Percentiles rank a stretch among this genome's conserved stretches.
Conservation (phyloP, 768 basidiomycete species). For the Termitomyces sp. region DNA sequence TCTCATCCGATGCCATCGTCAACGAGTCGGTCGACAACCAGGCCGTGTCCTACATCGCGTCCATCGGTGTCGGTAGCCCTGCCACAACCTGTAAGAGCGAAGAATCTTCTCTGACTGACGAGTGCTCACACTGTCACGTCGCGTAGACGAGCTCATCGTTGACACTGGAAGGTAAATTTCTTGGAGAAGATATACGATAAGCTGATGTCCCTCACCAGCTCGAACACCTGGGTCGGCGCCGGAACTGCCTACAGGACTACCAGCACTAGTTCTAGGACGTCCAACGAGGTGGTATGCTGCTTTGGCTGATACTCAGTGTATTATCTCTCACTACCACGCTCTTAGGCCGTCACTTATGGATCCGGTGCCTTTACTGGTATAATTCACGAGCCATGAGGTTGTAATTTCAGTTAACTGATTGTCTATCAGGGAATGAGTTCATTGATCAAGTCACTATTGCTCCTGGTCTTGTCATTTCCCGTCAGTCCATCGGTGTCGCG, state of each 20-base stretch:
- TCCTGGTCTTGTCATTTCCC: conserved; percentile 41
- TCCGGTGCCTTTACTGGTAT: conserved; percentile 56
- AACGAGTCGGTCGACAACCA: conserved; percentile 35
- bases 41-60: conserved; percentile 40
- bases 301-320: background rate
- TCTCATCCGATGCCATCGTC: conserved; percentile 24
- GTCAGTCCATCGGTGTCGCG: conserved; percentile 70
- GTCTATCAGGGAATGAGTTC: conserved; percentile 35
- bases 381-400: background rate
- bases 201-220: conserved; percentile 29
- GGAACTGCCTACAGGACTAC: conserved; percentile 41
- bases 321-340: background rate
- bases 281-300: conserved; percentile 41
- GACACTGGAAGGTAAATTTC: conserved; percentile 51
- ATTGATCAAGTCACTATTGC: conserved; percentile 54
- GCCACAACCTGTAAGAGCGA: conserved; percentile 42
- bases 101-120: background rate
- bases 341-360: conserved; percentile 53
- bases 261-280: conserved; percentile 44
- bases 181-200: background rate
- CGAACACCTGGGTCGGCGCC: conserved; percentile 72
- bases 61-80: conserved; percentile 52
- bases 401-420: background rate
- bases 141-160: conserved; percentile 48
- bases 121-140: background rate